Evolutionary conservation across 2,329 filamentous ascomycete genomes (phyloP).

Genomic region (Aaosphaeria arxii): DNA sequence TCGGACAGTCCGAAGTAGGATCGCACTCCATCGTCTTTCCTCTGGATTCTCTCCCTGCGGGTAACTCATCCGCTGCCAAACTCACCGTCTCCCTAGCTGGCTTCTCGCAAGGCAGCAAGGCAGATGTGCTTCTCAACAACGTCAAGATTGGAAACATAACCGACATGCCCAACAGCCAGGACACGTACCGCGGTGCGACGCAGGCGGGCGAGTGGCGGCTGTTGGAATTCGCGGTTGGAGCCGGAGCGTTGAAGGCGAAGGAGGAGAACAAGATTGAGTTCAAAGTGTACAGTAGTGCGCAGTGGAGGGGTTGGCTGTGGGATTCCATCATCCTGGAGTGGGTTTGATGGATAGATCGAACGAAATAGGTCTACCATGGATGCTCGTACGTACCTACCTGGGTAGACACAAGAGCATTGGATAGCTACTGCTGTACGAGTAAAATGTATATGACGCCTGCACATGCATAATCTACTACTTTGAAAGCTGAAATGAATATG

Average conservation of each 20-base stretch:
- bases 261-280: slow-evolving; percentile 39
- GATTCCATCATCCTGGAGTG: slow-evolving; percentile 41
- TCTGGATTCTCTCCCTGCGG: slow-evolving; percentile 9
- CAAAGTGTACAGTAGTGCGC: slow-evolving; percentile 30
- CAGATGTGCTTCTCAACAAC: slow-evolving; percentile 43
- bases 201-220: slow-evolving; percentile 48
- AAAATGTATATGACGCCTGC: no score
- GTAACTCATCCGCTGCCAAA: slow-evolving; percentile 18
- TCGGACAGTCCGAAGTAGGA: slow-evolving; percentile 42
- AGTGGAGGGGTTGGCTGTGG: slow-evolving; percentile 44
- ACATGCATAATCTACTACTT: no score
- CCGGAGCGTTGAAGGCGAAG: slow-evolving; percentile 20
- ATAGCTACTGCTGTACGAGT: no score
- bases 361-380: background rate
- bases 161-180: slow-evolving; percentile 42
- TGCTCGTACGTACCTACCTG: no score
- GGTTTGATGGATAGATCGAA: slow-evolving; percentile 7
- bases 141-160: slow-evolving; percentile 40
- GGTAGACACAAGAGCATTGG: no score
- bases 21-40: slow-evolving; percentile 36
- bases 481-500: no score
- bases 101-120: slow-evolving; percentile 43
- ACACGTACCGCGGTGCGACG: slow-evolving; percentile 48
- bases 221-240: slow-evolving; percentile 39
- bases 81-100: slow-evolving; percentile 46